Percentiles rank a stretch among this genome's conserved stretches.
Evolutionary conservation across 2,329 filamentous ascomycete species (phyloP).

Genomic region (Scolecobasidium constrictum): DNA sequence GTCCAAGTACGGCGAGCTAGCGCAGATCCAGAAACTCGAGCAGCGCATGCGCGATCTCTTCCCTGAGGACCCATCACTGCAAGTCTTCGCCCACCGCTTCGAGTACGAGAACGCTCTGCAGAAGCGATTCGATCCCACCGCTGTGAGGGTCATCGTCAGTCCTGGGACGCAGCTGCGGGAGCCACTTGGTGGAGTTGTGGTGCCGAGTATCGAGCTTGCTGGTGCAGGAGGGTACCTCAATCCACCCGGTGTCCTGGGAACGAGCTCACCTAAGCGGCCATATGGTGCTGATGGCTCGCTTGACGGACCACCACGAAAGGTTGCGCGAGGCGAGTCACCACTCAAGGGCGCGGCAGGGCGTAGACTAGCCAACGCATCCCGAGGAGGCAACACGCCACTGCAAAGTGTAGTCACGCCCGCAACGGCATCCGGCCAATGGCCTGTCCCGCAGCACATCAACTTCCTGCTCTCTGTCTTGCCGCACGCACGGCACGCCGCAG

Average conservation of each 20-base stretch:
- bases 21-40: constrained; percentile 83
- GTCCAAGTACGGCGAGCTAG: constrained; percentile 83
- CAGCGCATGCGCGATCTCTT: constrained; percentile 90
- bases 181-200: constrained; percentile 25
- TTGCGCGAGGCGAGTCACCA: constrained; percentile 81
- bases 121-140: constrained; percentile 69
- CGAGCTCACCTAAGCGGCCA: constrained; percentile 35
- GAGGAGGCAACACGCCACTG: constrained; percentile 18
- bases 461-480: constrained; percentile 61
- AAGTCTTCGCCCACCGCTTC: constrained; percentile 68
- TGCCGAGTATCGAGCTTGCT: constrained; percentile 9
- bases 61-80: constrained; percentile 69
- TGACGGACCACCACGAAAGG: constrained; percentile 59
- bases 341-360: constrained; percentile 84
- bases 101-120: constrained; percentile 31
- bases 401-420: constrained; percentile 13
- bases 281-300: constrained; percentile 56
- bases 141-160: constrained; percentile 73
- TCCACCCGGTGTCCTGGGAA: constrained; percentile 8
- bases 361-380: constrained; percentile 63
- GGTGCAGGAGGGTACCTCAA: not conserved
- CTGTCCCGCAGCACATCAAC: constrained; percentile 56
- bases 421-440: constrained; percentile 37
- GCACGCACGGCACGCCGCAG: constrained; percentile 49
- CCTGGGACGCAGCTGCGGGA: constrained; percentile 54